A percentile compares a stretch with the other conserved stretches of the same genome.
These are phyloP conservation scores for Meredithiella fracta DNA, from an alignment of 2,329 filamentous ascomycete genomes.

Conservation along the genomic window DNA sequence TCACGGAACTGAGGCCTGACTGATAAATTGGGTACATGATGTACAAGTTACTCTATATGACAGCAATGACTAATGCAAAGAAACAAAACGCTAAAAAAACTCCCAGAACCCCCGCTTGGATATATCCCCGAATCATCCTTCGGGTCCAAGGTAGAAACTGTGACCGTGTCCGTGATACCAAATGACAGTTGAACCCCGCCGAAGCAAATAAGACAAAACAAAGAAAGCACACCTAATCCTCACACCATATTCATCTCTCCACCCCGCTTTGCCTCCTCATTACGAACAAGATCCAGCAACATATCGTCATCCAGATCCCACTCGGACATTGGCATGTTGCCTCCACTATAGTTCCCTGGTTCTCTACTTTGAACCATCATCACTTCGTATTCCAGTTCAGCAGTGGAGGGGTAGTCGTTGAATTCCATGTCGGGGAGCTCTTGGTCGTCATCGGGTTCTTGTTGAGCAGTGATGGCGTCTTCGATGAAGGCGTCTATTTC, in stretches of 20 bases:
- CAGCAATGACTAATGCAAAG: background rate
- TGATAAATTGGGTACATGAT: background rate
- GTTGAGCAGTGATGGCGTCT: constrained; percentile 8
- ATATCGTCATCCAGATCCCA: constrained; percentile 14
- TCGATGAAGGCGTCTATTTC: constrained; percentile 12
- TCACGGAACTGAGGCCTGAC: background rate
- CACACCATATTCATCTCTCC: constrained; percentile 15
- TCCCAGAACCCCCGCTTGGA: background rate
- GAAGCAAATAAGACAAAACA: background rate
- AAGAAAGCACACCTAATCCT: background rate
- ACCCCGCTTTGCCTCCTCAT: constrained; percentile 24
- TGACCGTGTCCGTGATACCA: background rate
- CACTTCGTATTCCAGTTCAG: constrained; percentile 7
- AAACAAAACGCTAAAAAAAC: background rate
- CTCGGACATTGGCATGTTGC: constrained; percentile 11
- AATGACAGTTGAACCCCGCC: background rate
- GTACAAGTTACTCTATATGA: background rate
- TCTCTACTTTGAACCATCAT: constrained; percentile 1
- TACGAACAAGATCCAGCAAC: constrained; percentile 36
- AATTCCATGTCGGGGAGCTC: constrained; percentile 9
- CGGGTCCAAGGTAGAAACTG: background rate
- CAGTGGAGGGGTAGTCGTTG: constrained; percentile 6
- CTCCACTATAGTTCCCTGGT: background rate
- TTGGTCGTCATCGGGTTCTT: background rate
- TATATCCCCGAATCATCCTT: background rate